Evolutionary conservation across 768 basidiomycete species (phyloP), one percentile per base, ranked within the genome.

Genomic region (Amanita brunnescens): DNA sequence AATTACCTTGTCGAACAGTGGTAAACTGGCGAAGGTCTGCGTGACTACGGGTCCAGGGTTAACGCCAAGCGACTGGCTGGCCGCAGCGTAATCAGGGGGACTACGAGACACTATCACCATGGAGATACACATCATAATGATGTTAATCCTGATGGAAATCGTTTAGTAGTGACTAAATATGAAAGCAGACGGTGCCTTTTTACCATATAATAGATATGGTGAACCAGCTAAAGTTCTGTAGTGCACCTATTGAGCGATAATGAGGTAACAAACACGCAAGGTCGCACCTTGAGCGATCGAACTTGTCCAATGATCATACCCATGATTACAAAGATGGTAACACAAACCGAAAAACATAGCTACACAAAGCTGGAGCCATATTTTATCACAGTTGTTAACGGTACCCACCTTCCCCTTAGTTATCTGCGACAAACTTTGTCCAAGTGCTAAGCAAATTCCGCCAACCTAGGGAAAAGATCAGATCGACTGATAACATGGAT

Each of bases 301-400:
- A 83, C 76, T 56, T 83, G 80, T n/a, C 80, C 79, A 47, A 82
- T 64, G 12, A 75, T 49, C 70, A 81, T 77, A 1, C 81, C 81
- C 33, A 70, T 57, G 10, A 81, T 12, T 3, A 71, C 69, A 79
- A 79, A 83, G 23, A 83, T 73, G 20, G 82, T 56, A 49, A 82
- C 79, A 52, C 74, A 75, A 7, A 80, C 68, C 20, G 71, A 68
- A 62, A 83, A 83, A 57, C 79, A 81, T 20, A 81, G 65, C 75
- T 79, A 47, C 5, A n/a, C 6, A 23, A 37, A 18, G 18, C 18
- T 21, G 53, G 29, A 24, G 13, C 4, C 5, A 34, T 29, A 37
- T 12, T 14, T 41, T 16, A n/a, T n/a, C 16, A 32, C n/a, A 41
- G 14, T 46, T 16, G 8, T 32, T 37, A 18, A 13, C 21, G 10